Base-by-base conservation (phyloP, 176 grass and related monocot species). In the Bolboschoenus planiculmis region DNA sequence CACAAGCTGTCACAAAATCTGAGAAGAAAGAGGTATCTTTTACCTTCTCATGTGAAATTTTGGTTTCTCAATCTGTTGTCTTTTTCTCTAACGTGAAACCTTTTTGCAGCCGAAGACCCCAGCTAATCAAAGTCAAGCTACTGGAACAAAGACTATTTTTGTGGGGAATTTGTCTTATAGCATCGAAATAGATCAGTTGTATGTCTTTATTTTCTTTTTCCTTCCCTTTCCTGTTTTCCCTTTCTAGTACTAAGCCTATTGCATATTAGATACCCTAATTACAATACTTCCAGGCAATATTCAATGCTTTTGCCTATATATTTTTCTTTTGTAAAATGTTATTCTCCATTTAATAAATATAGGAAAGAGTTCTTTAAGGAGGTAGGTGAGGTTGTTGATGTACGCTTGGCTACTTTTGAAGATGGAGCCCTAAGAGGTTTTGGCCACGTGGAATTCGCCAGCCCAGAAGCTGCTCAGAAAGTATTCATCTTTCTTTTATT, bases 391-490 rank as follows among this genome's bases (percentile, higher is more conserved):
- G 81, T 95, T 83, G 63, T 84, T 82, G 87, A 93, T 27, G 90
- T 85, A 83, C 88, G 95, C 26, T 53, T 98, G 61, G 84, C 89
- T 78, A 36, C 44, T 2, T 0, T 30, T 59, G 95, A 93, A 0
- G 89, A 98, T 93, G 95, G 92, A 2, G 5, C 1, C 1, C 59
- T 79, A 7, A 98, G 62, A 51, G 90, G 92, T 11, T 95, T 88
- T 86, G 86, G 90, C n/a, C 87, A 98, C 86, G 89, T 98, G 61
- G 82, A 93, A 78, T 98, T 98, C 60, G 80, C 82, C 67, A 63
- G 85, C 2, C 56, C 67, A 79, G 87, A 95, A 82, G 95, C 57
- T 67, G 95, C 87, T 58, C 33, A 87, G 23, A 95, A 98, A 44
- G 95, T 93, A 37, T 39, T 77, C 2, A 77, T 53, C 24, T 72